Percentiles rank a stretch among this genome's conserved stretches.
Evolutionary conservation across 257 asterid genomes (phyloP).

Genomic region (Verbena officinalis): DNA sequence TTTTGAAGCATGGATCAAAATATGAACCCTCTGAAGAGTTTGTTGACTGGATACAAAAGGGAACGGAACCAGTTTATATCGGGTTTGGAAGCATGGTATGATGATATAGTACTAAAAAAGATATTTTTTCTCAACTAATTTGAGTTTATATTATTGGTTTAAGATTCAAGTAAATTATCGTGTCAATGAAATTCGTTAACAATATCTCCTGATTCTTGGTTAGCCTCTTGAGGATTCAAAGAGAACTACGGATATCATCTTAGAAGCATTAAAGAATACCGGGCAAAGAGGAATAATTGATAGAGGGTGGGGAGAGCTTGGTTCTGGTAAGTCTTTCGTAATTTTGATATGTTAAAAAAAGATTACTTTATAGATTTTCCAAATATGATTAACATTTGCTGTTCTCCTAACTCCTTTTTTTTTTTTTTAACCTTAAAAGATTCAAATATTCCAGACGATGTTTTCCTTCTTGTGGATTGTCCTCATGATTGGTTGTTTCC

Average conservation of each 20-base stretch:
- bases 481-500: slow-evolving; percentile 99
- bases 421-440: slow-evolving; percentile 43
- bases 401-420: neutral
- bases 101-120: neutral
- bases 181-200: neutral
- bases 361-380: too few species aligned
- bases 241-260: slow-evolving; percentile 67
- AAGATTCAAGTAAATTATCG: neutral
- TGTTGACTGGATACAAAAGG: slow-evolving; percentile 75
- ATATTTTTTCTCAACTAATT: slow-evolving; percentile 11
- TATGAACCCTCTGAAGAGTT: slow-evolving; percentile 79
- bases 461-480: slow-evolving; percentile 80
- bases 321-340: slow-evolving; percentile 62
- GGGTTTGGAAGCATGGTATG: slow-evolving; percentile 99
- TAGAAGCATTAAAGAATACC: slow-evolving; percentile 83
- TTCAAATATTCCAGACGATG: slow-evolving; percentile 69
- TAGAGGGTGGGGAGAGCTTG: slow-evolving; percentile 99
- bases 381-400: too few species aligned
- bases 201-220: slow-evolving; percentile 25
- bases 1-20: slow-evolving; percentile 70
- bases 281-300: slow-evolving; percentile 97
- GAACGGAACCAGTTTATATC: slow-evolving; percentile 79
- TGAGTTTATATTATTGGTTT: neutral
- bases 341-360: too few species aligned
- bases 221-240: slow-evolving; percentile 93